Base-by-base conservation (phyloP, 805 yeast species). In the Monosporozyma aquatica region DNA sequence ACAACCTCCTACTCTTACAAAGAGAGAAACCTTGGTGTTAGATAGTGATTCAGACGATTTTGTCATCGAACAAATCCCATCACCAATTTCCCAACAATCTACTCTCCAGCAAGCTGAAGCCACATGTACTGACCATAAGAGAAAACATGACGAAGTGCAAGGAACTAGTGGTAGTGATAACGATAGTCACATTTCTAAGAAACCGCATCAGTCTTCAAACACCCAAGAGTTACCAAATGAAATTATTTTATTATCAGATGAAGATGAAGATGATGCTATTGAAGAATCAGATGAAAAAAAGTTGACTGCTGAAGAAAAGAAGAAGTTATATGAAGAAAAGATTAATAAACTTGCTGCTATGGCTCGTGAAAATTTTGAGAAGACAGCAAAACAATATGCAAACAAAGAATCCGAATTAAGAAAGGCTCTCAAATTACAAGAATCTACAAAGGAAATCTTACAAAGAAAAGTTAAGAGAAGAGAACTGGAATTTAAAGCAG, bases 221-320 rank as follows among this genome's bases (percentile, higher is more conserved):
- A 22, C 4, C 6, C 21, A 27, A 27, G 4, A 21, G 4, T 5
- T 13, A 3, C 17, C 17, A 5, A 23, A 38, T 11, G 25, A 38
- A 5, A 69, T 70, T 10, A 47, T 50, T 17, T 41, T 44, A 20
- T 44, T 67, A 62, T 40, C 45, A 3, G 46, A 69, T 70, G 48
- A 69, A n/a, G 49, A 49, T 11, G 44, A 48, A 13, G 40, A 39
- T 10, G 25, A 13, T 24, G 40, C 17, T 17, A 33, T 13, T 26
- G 23, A 42, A 15, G 37, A 30, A 7, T 38, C 18, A 13, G 40
- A 41, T 6, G 34, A 40, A 13, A 20, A 10, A 14, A 36, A 15
- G 5, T 29, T 26, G 18, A 29, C 39, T 17, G 23, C 24, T 23
- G 32, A 27, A 4, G 18, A 22, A 37, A 25, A 29, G 21, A 14